Evolutionary conservation across 139 green algal species (phyloP).

Genomic region (Asterochloris erici): DNA sequence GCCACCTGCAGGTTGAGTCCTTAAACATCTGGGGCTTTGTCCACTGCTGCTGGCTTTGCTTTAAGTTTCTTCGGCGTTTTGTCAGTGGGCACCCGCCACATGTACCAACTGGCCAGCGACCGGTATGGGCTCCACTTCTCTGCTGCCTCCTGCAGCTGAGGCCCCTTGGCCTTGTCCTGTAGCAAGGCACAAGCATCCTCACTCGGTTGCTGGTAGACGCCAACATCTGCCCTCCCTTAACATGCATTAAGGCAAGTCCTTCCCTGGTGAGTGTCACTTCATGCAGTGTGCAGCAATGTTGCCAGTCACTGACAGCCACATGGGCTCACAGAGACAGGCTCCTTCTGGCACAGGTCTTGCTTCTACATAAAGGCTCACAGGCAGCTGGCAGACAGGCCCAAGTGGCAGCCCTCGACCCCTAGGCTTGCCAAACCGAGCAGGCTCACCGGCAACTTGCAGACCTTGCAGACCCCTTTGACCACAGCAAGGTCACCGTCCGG

Average conservation of each 20-base stretch:
- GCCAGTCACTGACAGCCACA: conserved; percentile 2
- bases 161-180: conserved; percentile 2
- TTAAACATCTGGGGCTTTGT: too few species aligned
- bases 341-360: background rate
- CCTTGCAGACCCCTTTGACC: conserved; percentile 38
- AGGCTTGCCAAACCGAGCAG: too few species aligned
- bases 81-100: conserved; percentile 49
- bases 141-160: conserved; percentile 42
- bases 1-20: too few species aligned
- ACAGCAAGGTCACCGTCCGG: conserved; percentile 60
- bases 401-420: background rate
- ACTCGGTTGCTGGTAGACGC: background rate
- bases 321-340: background rate
- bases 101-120: conserved; percentile 51
- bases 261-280: background rate
- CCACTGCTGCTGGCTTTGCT: too few species aligned
- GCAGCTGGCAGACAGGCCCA: background rate
- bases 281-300: background rate
- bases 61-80: background rate
- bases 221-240: background rate
- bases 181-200: background rate
- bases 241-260: background rate
- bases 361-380: background rate
- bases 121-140: conserved; percentile 48
- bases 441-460: conserved; percentile 35